Evolutionary conservation across 208 protist species (phyloP).

Genomic region (Trypanosoma congolense): DNA sequence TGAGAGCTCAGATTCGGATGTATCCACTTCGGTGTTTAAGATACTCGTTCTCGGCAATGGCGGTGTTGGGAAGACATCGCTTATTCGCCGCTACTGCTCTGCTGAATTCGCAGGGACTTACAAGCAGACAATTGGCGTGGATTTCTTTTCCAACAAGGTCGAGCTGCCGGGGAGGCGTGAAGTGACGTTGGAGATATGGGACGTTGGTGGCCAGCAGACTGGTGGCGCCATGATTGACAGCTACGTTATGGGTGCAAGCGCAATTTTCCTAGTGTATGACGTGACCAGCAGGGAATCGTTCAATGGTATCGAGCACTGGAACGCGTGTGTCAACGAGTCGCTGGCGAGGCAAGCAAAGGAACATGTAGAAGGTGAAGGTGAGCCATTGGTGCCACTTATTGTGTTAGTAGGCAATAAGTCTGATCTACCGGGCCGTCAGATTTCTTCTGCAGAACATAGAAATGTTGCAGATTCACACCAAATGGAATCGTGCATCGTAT

Average conservation of each 20-base stretch:
- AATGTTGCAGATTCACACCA: constrained; percentile 37
- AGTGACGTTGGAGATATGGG: constrained; percentile 92
- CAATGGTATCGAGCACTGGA: constrained; percentile 92
- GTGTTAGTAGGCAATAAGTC: constrained; percentile 90
- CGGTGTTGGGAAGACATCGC: constrained; percentile 92
- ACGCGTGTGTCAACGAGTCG: constrained; percentile 38
- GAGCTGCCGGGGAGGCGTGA: constrained; percentile 52
- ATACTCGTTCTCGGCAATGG: constrained; percentile 76
- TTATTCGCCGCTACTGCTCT: constrained; percentile 85
- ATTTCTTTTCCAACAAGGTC: constrained; percentile 93
- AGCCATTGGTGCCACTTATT: constrained; percentile 44
- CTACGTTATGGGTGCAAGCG: constrained; percentile 90
- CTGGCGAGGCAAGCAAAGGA: constrained; percentile 17
- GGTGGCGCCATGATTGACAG: constrained; percentile 92
- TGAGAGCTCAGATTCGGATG: constrained; percentile 48
- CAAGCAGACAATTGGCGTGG: constrained; percentile 94
- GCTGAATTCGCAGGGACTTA: constrained; percentile 83
- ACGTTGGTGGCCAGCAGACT: constrained; percentile 94
- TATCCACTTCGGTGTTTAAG: constrained; percentile 48
- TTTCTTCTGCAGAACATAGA: constrained; percentile 67
- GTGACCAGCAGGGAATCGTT: constrained; percentile 89
- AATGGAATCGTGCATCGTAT: constrained; percentile 67
- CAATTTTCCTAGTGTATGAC: constrained; percentile 92
- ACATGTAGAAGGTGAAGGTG: neutral
- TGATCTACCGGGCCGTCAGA: constrained; percentile 84